Evolutionary conservation across 305 asterid genomes (phyloP).

Genomic region (Fraxinus xanthoxyloides): DNA sequence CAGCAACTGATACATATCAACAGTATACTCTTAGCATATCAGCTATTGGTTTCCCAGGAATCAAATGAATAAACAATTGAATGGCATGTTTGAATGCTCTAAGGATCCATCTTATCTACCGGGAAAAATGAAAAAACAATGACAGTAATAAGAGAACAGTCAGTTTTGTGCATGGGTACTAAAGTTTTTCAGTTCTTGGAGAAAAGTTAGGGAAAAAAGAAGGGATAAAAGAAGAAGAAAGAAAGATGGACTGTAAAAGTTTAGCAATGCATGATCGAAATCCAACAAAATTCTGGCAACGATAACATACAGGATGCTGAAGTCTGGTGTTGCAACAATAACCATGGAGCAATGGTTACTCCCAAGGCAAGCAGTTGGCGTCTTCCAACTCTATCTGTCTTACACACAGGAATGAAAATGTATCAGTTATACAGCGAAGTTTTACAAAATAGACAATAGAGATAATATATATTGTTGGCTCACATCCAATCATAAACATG

Average conservation of each 20-base stretch:
- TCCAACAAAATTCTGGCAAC: not conserved
- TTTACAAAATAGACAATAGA: not conserved
- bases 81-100: not conserved
- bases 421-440: conserved; percentile 2
- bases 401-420: conserved; percentile 2
- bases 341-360: conserved; percentile 44
- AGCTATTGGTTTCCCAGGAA: conserved; percentile 26
- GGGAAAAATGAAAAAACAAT: not conserved
- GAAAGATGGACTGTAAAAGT: not conserved
- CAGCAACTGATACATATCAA: conserved; percentile 90
- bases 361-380: conserved; percentile 59
- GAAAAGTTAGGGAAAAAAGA: not conserved
- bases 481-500: not conserved
- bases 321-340: conserved; percentile 42
- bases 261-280: not conserved
- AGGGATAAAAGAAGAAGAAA: not conserved
- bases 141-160: not conserved
- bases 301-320: conserved; percentile 49
- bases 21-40: conserved; percentile 47
- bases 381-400: conserved; percentile 52
- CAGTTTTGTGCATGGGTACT: not conserved
- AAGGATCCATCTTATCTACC: not conserved
- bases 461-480: not conserved
- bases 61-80: conserved; percentile 9
- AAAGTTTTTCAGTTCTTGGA: not conserved